A percentile compares a stretch with the other conserved stretches of the same genome.
Conservation (phyloP, 139 green algal genomes). For the Chlamydomonas sp. region DNA sequence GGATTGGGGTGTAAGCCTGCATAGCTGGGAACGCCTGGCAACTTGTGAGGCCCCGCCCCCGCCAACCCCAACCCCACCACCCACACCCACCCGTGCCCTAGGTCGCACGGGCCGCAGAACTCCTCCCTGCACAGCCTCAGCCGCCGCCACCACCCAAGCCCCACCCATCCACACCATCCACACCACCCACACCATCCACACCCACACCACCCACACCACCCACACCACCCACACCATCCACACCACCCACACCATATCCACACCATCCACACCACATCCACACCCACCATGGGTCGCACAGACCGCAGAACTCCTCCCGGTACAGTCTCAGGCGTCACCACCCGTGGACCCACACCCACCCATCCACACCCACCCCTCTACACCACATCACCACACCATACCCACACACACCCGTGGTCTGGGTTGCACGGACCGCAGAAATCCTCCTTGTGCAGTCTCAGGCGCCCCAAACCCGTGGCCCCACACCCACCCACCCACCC, state of each 20-base stretch:
- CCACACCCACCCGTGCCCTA: background rate
- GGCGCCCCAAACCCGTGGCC: conserved; percentile 56
- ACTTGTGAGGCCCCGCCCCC: too few relatives aligned
- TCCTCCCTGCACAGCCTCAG: too few relatives aligned
- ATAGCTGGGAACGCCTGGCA: too few relatives aligned
- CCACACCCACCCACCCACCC: too few relatives aligned
- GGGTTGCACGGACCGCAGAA: background rate
- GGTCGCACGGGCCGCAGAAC: background rate
- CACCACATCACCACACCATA: too few relatives aligned
- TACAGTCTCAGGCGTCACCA: conserved; percentile 39
- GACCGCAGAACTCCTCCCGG: background rate
- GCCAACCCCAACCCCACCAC: background rate
- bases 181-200: too few relatives aligned
- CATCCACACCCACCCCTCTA: too few relatives aligned
- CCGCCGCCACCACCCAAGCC: conserved; percentile 48
- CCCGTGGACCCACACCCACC: too few relatives aligned
- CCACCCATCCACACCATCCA: background rate
- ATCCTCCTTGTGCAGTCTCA: conserved; percentile 18
- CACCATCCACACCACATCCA: too few relatives aligned
- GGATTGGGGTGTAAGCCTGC: too few relatives aligned
- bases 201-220: too few relatives aligned
- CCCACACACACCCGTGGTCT: background rate
- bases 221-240: too few relatives aligned
- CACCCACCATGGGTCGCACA: background rate
- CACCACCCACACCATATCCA: background rate